Evolutionary conservation across 2,329 filamentous ascomycete species (phyloP).

Genomic region (Colletotrichum tofieldiae): DNA sequence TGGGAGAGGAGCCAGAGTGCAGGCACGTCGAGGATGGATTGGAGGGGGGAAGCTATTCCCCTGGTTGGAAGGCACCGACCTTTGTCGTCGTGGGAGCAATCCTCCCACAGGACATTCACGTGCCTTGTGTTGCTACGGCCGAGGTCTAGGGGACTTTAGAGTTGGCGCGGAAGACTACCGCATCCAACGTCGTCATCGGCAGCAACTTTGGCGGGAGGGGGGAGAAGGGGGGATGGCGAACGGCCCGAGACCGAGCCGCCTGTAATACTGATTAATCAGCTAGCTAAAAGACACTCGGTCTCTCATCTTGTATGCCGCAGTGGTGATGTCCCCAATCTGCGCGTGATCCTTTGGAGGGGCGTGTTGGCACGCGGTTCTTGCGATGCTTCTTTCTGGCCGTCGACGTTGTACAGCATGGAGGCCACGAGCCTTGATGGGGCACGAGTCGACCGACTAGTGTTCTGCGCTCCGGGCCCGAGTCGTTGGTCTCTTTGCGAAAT

Average conservation of each 20-base stretch:
- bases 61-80: background rate
- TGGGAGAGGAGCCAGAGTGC: background rate
- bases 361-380: background rate
- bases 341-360: too few species aligned
- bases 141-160: background rate
- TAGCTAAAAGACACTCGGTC: background rate
- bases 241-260: conserved; percentile 13
- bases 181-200: background rate
- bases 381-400: too few species aligned
- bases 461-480: background rate
- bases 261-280: conserved; percentile 34
- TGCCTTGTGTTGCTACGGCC: background rate
- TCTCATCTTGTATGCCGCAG: background rate
- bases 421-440: background rate
- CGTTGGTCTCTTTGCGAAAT: background rate
- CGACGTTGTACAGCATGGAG: background rate
- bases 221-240: background rate
- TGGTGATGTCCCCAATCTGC: background rate
- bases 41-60: background rate
- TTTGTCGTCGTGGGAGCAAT: background rate
- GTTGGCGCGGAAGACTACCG: background rate
- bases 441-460: background rate
- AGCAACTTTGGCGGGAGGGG: background rate
- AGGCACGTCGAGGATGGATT: background rate
- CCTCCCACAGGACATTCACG: too few species aligned